Base-by-base conservation (phyloP, 1,139 yeast species). In the Kodamaea sp. region DNA sequence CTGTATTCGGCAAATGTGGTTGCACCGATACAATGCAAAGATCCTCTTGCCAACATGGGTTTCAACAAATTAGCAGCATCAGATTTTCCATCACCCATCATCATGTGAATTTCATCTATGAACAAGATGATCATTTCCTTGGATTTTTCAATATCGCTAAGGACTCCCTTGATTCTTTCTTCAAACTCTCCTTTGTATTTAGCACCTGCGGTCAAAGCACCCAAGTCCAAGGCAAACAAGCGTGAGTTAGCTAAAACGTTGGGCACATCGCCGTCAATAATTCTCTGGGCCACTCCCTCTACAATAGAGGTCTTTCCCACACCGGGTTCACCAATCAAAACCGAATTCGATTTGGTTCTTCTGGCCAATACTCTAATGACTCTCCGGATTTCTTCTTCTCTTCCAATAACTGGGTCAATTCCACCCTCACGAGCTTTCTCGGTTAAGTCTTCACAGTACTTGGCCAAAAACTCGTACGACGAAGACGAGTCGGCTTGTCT, bases 141-240 rank as follows among this genome's bases (percentile, higher is more conserved):
- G 1, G 96, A 80, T 48, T 88, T 86, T 58, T 88, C 96, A 51
- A 92, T 85, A 53, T 94, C 99, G 57, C 81, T 86, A 55, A 92
- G 71, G 15, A 92, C 98, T 44, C 97, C 97, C 66, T 94, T 92
- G 53, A 92, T 75, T 65, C 99, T 81, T 66, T 92, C 99, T 69
- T 92, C 99, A 55, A 92, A 92, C 57, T 92, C 98, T 64, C 99
- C 99, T 63, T 90, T 95, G 62, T 88, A 90, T 59, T 92, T 92
- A 35, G 98, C 97, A 62, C 99, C 99, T 6, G 98, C 98, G 39
- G 95, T 90, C 52, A 92, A 76, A 1, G 98, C 94, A 45, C 97
- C 97, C 50, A 92, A 73, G 60, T 92, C 98, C 44, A 92, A 73
- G 10, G 97, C 86, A 60, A 83, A 89, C 38, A 92, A 71, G 46